These are phyloP conservation scores for Antrodiella citrinella DNA, from an alignment of 768 basidiomycete species.

Conservation along the genomic window DNA sequence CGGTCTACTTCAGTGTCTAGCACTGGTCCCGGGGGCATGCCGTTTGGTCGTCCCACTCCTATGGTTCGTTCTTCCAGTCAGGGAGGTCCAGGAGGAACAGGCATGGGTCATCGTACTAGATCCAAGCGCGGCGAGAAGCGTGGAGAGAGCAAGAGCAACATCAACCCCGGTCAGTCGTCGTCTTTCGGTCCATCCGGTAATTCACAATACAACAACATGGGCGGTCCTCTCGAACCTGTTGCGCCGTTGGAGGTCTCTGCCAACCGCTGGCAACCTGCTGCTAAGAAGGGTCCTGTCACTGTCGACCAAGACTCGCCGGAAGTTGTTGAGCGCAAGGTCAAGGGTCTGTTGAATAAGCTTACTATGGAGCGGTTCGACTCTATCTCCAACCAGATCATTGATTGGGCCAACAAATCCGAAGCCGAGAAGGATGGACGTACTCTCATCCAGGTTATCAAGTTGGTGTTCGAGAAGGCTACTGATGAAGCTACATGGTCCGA, in stretches of 20 bases:
- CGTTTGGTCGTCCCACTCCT: constrained; percentile 39
- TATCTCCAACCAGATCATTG: constrained; percentile 89
- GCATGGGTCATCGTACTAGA: constrained; percentile 53
- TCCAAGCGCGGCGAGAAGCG: constrained; percentile 83
- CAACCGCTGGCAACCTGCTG: constrained; percentile 70
- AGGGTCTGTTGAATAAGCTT: constrained; percentile 85
- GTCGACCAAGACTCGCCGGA: constrained; percentile 68
- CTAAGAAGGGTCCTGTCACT: constrained; percentile 22
- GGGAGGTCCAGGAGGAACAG: constrained; percentile 38
- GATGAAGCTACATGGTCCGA: constrained; percentile 94
- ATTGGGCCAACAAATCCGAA: constrained; percentile 90
- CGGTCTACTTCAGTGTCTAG: constrained; percentile 55
- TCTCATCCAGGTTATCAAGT: constrained; percentile 89
- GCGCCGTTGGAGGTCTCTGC: constrained; percentile 71
- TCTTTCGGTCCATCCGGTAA: constrained; percentile 5
- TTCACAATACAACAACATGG: constrained; percentile 1
- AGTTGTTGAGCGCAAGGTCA: constrained; percentile 89
- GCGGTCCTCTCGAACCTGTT: constrained; percentile 59
- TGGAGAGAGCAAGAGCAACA: constrained; percentile 36
- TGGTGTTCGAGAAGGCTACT: constrained; percentile 95
- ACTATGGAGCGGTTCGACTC: constrained; percentile 95
- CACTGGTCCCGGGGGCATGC: constrained; percentile 34
- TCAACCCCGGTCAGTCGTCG: constrained; percentile 16
- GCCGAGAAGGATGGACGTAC: constrained; percentile 90
- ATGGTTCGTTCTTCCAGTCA: constrained; percentile 59